Evolutionary conservation across 1,139 yeast genomes (phyloP), one percentile per base, ranked within the genome.

Genomic region (Schizosaccharomyces versatilis): DNA sequence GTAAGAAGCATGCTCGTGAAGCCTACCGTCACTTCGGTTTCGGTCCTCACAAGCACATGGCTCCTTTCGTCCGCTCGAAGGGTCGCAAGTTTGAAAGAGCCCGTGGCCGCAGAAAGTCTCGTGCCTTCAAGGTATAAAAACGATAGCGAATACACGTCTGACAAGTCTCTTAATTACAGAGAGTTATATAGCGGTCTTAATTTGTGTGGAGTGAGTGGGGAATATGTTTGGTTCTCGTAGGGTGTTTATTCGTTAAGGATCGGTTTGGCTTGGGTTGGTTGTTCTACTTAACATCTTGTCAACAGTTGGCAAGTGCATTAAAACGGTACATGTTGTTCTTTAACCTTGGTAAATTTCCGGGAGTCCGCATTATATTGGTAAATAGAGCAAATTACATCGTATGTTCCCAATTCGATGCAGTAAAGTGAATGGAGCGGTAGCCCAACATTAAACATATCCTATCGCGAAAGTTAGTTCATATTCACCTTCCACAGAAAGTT

Each of bases 21-120:
- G 95, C 98, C 68, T 97, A 85, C 69, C 85, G 97, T 80, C 98
- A 90, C 84, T 93, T 93, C 72, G 98, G 98, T 75, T 73, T 90
- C 76, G 98, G 98, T 77, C 99, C 98, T 70, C 97, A 93, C 94
- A 84, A 84, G 81, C 77, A 80, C 77, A 93, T 90, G 84, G 98
- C 97, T 70, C 99, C 99, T 77, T 86, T 94, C 79, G 82, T 90
- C 74, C 70, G 76, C 71, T 88, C 97, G 64, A 86, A 79, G 76
- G 98, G 98, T 73, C 90, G 97, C 81, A 93, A 90, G 79, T 90
- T 90, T 80, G 98, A 93, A 81, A 85, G 93, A 76, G 98, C 96
- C 69, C 90, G 98, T 84, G 98, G 98, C 81, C 93, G 84, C 76
- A 82, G 99, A 80, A 82, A 79, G 74, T 88, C 97, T 65, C 85